Evolutionary conservation across 179 eudicot species (phyloP).

Genomic region (Spergularia azorica): DNA sequence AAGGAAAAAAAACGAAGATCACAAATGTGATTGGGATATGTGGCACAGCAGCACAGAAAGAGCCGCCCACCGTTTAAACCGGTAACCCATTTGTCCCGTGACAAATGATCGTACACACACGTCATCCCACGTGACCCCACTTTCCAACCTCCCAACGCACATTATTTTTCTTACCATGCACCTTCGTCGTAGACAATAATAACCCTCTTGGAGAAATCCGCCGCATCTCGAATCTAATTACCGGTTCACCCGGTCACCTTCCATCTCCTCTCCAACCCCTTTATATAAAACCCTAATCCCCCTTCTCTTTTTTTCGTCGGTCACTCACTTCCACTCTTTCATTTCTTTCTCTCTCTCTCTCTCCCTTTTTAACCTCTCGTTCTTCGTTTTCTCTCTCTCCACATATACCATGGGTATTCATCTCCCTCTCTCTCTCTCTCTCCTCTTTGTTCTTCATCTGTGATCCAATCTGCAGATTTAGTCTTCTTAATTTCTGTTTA

Average conservation of each 20-base stretch:
- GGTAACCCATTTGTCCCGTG: not conserved
- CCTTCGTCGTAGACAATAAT: not conserved
- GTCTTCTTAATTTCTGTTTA: not conserved
- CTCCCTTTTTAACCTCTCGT: slow-evolving; percentile 4
- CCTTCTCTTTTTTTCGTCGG: not conserved
- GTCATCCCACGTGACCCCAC: slow-evolving; percentile 3
- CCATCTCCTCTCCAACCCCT: not conserved
- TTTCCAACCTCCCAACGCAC: not conserved
- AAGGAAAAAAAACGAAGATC: not conserved
- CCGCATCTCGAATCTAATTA: slow-evolving; percentile 16
- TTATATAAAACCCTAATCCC: slow-evolving; percentile 27
- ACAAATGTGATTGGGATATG: not conserved
- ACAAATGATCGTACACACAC: not conserved
- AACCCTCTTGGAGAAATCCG: slow-evolving; percentile 25
- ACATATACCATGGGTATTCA: slow-evolving; percentile 24
- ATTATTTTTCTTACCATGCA: not conserved
- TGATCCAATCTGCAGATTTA: not conserved
- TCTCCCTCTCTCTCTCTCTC: not conserved
- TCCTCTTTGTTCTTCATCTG: not conserved
- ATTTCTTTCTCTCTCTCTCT: not conserved
- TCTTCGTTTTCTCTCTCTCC: slow-evolving; percentile 16
- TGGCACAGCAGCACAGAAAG: not conserved
- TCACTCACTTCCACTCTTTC: slow-evolving; percentile 9
- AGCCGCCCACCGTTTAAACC: slow-evolving; percentile 3
- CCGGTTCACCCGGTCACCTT: slow-evolving; percentile 28